Evolutionary conservation across 2,329 filamentous ascomycete species (phyloP).

Genomic region (Penicillium corylophilum): DNA sequence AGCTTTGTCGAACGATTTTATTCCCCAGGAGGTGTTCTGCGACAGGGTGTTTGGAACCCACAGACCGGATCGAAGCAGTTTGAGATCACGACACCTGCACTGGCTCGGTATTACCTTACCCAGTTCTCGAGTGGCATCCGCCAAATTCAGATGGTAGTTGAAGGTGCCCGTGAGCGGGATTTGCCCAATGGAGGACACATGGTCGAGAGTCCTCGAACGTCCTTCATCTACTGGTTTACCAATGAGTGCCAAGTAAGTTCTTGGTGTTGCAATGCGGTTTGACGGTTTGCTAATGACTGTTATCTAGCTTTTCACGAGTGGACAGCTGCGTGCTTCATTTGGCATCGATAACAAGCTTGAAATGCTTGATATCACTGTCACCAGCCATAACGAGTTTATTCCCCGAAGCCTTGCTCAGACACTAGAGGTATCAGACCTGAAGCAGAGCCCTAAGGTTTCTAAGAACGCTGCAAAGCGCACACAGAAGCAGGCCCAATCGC

Average conservation of each 20-base stretch:
- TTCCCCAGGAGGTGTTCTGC: constrained; percentile 71
- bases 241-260: constrained; percentile 72
- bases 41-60: constrained; percentile 62
- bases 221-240: constrained; percentile 85
- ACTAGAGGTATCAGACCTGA: constrained; percentile 54
- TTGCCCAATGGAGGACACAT: constrained; percentile 66
- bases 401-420: constrained; percentile 61
- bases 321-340: constrained; percentile 75
- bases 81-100: constrained; percentile 76
- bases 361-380: constrained; percentile 76
- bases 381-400: constrained; percentile 77
- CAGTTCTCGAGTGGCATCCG: constrained; percentile 85
- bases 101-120: constrained; percentile 86
- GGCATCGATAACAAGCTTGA: constrained; percentile 78
- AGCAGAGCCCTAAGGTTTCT: constrained; percentile 58
- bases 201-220: constrained; percentile 74
- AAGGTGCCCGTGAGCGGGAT: constrained; percentile 60
- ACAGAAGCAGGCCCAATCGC: constrained; percentile 45
- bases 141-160: constrained; percentile 81
- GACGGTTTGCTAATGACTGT: not conserved
- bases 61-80: constrained; percentile 72
- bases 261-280: not conserved
- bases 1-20: constrained; percentile 80
- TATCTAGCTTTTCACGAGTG: constrained; percentile 69
- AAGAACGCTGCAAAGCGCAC: constrained; percentile 55